Evolutionary conservation across 192 early-diverging fungal genomes (phyloP).

Genomic region (Linnemannia zychae): DNA sequence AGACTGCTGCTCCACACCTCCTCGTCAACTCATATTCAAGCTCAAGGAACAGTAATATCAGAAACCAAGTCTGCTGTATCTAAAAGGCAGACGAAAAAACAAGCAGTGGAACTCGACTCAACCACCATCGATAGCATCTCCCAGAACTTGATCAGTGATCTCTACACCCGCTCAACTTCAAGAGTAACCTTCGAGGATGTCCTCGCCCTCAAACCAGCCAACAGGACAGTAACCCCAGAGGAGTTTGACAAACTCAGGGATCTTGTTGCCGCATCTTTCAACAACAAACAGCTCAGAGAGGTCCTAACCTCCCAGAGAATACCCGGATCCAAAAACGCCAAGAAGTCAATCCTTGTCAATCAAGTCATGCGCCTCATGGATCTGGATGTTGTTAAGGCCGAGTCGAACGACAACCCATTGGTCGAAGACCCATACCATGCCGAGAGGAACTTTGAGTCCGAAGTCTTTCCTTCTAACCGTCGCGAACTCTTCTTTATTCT

Average conservation of each 20-base stretch:
- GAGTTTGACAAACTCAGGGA: conserved; percentile 48
- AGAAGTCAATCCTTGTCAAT: conserved; percentile 43
- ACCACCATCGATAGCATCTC: conserved; percentile 40
- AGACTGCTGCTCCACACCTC: background rate
- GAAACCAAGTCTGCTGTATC: background rate
- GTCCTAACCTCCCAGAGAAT: conserved; percentile 31
- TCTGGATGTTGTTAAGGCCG: conserved; percentile 23
- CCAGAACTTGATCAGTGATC: conserved; percentile 30
- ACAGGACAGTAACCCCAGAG: conserved; percentile 15
- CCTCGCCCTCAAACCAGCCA: conserved; percentile 34
- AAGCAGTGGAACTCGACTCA: conserved; percentile 2
- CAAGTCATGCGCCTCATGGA: conserved; percentile 46
- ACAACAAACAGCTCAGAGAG: conserved; percentile 36
- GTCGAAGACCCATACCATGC: conserved; percentile 37
- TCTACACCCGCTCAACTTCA: conserved; percentile 19
- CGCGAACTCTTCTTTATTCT: conserved; percentile 49
- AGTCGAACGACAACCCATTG: conserved; percentile 4
- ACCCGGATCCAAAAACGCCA: conserved; percentile 18
- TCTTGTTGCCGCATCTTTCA: conserved; percentile 31
- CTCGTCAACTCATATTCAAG: background rate
- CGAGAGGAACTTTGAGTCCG: conserved; percentile 13
- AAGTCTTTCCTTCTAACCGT: conserved; percentile 38
- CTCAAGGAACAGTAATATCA: background rate
- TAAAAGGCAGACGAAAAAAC: background rate
- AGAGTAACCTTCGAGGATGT: conserved; percentile 41